Evolutionary conservation across 176 grass and related monocot genomes (phyloP), one percentile per base, ranked within the genome.

Genomic region (Thinopyrum elongatum): DNA sequence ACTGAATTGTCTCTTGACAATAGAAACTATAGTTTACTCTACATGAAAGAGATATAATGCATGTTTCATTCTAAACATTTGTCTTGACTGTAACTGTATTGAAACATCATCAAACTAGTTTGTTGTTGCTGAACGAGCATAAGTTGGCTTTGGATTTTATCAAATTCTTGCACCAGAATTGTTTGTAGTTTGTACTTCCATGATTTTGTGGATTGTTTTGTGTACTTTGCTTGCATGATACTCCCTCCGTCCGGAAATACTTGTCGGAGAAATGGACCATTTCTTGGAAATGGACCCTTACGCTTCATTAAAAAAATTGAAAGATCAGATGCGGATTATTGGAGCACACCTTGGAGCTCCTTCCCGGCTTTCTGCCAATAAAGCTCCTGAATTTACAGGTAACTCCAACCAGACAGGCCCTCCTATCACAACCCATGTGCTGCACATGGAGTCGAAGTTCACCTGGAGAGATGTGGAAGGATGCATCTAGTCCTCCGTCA

Each of bases 341-440:
- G 91, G 91, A 93, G 85, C 93, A 89, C 93, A 92, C 95, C 82
- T 98, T 91, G 67, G 85, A 82, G 51, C 80, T 81, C 71, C 35
- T 23, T 44, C 78, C 65, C 66, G 84, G 87, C 65, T 69, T 86
- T 86, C 87, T 84, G 53, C 84, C 83, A 91, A 90, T 86, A 92
- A 90, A 89, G 79, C 83, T 80, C 65, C 76, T 90, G 76, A 91
- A 88, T 83, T 89, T 92, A 94, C 96, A 94, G 84, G 91, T 89
- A 75, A 79, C 41, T 80, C 60, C 11, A 82, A 47, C 59, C 83
- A 86, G 65, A 89, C 84, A 31, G 86, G 88, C 6, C 96, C 96
- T 33, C 96, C 93, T 28, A 92, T 98, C 17, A 98, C 93, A 82
- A 98, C 96, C 44, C 96, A 98, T 76, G 93, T 98, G 49, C 68